Evolutionary conservation across 2,329 filamentous ascomycete species (phyloP).

Genomic region (Magnaporthales sp.): DNA sequence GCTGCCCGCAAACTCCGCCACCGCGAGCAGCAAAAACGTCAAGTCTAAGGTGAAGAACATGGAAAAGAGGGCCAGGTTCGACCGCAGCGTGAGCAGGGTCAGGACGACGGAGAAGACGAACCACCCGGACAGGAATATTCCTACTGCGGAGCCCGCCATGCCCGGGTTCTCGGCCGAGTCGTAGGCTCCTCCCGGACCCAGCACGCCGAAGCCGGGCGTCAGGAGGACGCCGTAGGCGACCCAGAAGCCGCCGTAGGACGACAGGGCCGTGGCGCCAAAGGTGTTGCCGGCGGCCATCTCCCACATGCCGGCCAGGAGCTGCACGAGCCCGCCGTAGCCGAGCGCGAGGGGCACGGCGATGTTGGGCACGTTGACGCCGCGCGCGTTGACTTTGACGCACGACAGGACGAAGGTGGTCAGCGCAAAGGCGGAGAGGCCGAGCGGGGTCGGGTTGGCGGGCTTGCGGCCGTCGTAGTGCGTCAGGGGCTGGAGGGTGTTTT

Average conservation of each 20-base stretch:
- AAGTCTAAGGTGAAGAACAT: constrained; percentile 73
- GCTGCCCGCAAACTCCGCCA: constrained; percentile 49
- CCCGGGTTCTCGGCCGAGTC: constrained; percentile 24
- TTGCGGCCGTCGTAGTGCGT: constrained; percentile 40
- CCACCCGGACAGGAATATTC: constrained; percentile 71
- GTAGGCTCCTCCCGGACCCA: constrained; percentile 36
- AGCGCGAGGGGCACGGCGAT: constrained; percentile 62
- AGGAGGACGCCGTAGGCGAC: constrained; percentile 64
- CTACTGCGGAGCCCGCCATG: constrained; percentile 52
- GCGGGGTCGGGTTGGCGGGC: constrained; percentile 71
- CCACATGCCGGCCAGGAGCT: constrained; percentile 82
- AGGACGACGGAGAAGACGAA: constrained; percentile 77
- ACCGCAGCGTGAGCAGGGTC: constrained; percentile 65
- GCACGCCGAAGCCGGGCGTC: constrained; percentile 58
- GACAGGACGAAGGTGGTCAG: constrained; percentile 77
- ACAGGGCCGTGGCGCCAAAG: constrained; percentile 73
- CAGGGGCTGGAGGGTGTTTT: background rate
- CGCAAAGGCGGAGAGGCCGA: constrained; percentile 71
- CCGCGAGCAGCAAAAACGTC: constrained; percentile 64
- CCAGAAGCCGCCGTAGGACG: constrained; percentile 82
- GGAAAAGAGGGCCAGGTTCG: constrained; percentile 68
- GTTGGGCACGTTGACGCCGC: constrained; percentile 50
- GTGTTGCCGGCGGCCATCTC: constrained; percentile 86
- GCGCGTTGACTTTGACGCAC: constrained; percentile 60
- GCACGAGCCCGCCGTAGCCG: constrained; percentile 70